These are phyloP conservation scores for Closterium sp. DNA, from an alignment of 139 green algal genomes.

Conservation along the genomic window DNA sequence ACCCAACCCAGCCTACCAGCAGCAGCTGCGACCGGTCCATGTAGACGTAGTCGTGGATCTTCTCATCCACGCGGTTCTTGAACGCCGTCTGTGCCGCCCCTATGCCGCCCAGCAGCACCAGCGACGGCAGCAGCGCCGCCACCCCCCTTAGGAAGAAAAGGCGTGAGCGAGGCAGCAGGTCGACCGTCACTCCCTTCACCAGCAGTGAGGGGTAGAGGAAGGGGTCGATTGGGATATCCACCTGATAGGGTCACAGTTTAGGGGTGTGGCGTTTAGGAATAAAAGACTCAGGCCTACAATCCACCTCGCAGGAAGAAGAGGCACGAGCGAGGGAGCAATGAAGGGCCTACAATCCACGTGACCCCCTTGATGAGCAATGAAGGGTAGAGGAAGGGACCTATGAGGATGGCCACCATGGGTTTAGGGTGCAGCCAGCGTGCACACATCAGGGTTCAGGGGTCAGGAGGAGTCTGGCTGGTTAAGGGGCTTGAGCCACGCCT, in stretches of 20 bases:
- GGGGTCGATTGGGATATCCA: constrained; percentile 12
- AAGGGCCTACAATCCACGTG: no score
- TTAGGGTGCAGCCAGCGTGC: no score
- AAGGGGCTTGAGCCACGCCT: no score
- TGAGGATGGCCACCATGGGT: neutral
- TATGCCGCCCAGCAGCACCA: neutral
- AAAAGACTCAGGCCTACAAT: no score
- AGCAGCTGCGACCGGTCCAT: constrained; percentile 9
- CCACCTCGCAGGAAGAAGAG: neutral
- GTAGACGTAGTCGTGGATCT: neutral
- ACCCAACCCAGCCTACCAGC: no score
- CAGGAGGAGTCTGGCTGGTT: no score
- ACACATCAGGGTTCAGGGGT: no score
- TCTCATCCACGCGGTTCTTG: neutral
- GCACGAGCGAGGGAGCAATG: neutral
- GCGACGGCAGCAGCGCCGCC: neutral
- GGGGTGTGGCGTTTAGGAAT: no score
- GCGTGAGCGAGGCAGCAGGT: neutral
- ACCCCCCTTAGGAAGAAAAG: constrained; percentile 15
- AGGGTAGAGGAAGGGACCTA: neutral
- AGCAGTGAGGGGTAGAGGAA: neutral
- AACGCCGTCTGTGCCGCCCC: neutral
- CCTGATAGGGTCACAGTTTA: neutral
- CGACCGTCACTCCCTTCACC: neutral
- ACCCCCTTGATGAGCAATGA: neutral